These are phyloP conservation scores for Cydonia oblonga DNA, from an alignment of 331 rosid species.

Conservation along the genomic window DNA sequence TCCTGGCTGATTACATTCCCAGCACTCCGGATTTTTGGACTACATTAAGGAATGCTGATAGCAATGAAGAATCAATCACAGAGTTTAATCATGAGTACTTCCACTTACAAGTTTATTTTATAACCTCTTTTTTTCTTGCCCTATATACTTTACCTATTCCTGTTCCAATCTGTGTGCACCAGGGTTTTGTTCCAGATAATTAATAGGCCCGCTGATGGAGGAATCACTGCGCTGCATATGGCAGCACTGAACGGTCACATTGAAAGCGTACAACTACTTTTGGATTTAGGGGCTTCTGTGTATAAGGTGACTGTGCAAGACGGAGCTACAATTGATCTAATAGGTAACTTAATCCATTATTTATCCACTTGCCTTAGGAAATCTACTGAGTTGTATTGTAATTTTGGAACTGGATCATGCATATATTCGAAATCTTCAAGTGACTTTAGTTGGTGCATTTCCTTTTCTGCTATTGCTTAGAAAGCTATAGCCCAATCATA, in stretches of 20 bases:
- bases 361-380: neutral
- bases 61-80: constrained; percentile 30
- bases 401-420: neutral
- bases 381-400: neutral
- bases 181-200: constrained; percentile 59
- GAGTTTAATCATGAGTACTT: constrained; percentile 63
- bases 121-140: constrained; percentile 1
- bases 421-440: neutral
- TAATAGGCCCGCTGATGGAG: constrained; percentile 82
- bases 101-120: neutral
- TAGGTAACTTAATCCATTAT: constrained; percentile 38
- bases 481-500: neutral
- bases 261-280: constrained; percentile 72
- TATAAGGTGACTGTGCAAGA: constrained; percentile 69
- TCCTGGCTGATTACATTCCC: constrained; percentile 75
- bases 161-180: constrained; percentile 15
- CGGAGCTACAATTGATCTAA: constrained; percentile 80
- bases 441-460: neutral
- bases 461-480: neutral
- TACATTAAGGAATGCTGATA: constrained; percentile 21
- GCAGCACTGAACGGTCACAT: constrained; percentile 87
- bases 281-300: constrained; percentile 86
- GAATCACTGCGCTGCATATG: constrained; percentile 95
- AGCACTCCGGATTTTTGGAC: constrained; percentile 62
- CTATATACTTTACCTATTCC: constrained; percentile 6